phyloP scores from a whole-genome alignment of 805 yeast species.

The Ogataea henricii region DNA sequence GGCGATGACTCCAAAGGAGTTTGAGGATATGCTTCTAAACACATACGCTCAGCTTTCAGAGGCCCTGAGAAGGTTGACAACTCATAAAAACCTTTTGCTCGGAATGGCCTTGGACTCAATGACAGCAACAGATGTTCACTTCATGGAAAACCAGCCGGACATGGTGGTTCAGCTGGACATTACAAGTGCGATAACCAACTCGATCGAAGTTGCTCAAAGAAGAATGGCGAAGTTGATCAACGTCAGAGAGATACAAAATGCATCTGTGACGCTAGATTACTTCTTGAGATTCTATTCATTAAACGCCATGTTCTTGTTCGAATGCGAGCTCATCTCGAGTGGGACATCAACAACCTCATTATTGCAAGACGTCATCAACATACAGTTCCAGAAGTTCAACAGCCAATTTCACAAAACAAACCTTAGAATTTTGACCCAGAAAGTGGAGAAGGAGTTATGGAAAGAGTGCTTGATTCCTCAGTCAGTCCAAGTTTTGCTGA shows the following conservation, averaged over 20 bases:
- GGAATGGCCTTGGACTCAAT: conserved; percentile 62
- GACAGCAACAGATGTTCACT: conserved; percentile 31
- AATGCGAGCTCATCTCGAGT: conserved; percentile 74
- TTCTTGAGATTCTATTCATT: conserved; percentile 69
- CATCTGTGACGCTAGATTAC: conserved; percentile 55
- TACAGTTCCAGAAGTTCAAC: conserved; percentile 64
- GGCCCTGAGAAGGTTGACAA: conserved; percentile 68
- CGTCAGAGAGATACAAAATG: conserved; percentile 73
- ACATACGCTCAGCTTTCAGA: conserved; percentile 69
- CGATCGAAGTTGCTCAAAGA: conserved; percentile 70
- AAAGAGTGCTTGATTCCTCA: conserved; percentile 62
- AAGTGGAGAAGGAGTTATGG: conserved; percentile 77
- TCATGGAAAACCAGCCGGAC: conserved; percentile 36
- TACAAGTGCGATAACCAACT: conserved; percentile 60
- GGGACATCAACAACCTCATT: conserved; percentile 62
- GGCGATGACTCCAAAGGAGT: conserved; percentile 70
- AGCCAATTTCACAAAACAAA: conserved; percentile 55
- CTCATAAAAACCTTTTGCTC: conserved; percentile 77
- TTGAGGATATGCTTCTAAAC: conserved; percentile 64
- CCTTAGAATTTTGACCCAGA: conserved; percentile 45
- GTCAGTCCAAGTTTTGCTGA: conserved; percentile 49
- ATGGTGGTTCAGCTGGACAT: conserved; percentile 65
- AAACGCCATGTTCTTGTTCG: conserved; percentile 69
- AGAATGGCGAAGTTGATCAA: conserved; percentile 76
- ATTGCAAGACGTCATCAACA: conserved; percentile 66